Percentiles rank a stretch among this genome's conserved stretches.
These are phyloP conservation scores for Populus nigra DNA, from an alignment of 345 rosid species.

Conservation along the genomic window DNA sequence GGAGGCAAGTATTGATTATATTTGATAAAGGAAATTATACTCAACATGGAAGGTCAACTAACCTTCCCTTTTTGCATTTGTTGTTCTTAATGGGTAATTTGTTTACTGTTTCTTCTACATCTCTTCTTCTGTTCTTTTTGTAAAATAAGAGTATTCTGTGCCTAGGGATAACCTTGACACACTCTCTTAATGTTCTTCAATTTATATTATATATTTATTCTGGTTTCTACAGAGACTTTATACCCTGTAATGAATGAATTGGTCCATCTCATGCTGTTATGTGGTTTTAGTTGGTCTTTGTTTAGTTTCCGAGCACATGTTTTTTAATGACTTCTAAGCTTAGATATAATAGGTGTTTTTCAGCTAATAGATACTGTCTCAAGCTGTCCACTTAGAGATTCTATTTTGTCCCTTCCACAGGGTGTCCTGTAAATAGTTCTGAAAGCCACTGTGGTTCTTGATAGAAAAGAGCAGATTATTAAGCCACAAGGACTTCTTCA, in stretches of 20 bases:
- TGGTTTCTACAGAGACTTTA: neutral
- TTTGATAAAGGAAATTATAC: neutral
- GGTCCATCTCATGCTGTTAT: neutral
- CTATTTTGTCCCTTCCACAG: conserved; percentile 31
- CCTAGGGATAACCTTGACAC: neutral
- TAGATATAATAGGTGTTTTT: neutral
- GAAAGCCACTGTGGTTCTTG: conserved; percentile 15
- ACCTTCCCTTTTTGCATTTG: neutral
- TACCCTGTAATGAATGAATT: neutral
- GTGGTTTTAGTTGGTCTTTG: neutral
- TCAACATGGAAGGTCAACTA: neutral
- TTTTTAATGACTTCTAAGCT: neutral
- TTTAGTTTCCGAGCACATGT: neutral
- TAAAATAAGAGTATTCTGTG: neutral
- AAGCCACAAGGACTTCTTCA: conserved; percentile 23
- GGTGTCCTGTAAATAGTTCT: conserved; percentile 10
- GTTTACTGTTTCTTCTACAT: neutral
- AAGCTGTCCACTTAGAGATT: conserved; percentile 11
- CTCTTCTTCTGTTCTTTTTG: neutral
- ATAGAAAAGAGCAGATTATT: conserved; percentile 35
- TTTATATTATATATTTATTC: neutral
- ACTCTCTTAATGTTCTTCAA: neutral
- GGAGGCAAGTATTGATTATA: neutral
- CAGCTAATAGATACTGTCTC: neutral
- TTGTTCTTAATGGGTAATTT: neutral